These are phyloP conservation scores for Domatiomyces catenatus DNA, from an alignment of 2,329 filamentous ascomycete species.

Conservation along the genomic window DNA sequence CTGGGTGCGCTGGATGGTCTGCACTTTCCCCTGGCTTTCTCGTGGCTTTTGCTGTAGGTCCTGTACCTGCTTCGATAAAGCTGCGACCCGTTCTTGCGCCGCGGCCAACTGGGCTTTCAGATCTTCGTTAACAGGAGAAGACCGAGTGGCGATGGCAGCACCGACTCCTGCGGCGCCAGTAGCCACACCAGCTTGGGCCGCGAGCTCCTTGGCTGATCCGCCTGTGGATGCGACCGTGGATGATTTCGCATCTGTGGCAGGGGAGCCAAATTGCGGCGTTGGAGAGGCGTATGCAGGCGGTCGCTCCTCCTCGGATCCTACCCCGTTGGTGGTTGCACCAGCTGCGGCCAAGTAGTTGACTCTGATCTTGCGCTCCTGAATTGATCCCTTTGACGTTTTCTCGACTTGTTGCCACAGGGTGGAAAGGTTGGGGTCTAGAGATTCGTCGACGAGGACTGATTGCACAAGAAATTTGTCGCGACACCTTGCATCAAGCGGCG, in stretches of 20 bases:
- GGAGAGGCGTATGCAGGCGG: conserved; percentile 41
- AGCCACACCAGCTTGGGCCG: conserved; percentile 17
- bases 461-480: conserved; percentile 97
- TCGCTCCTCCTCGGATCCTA: conserved; percentile 26
- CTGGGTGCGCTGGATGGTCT: conserved; percentile 36
- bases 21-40: conserved; percentile 40
- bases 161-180: conserved; percentile 31
- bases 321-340: conserved; percentile 27
- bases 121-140: conserved; percentile 42
- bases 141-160: conserved; percentile 32
- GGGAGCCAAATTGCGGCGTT: conserved; percentile 31
- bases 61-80: conserved; percentile 46
- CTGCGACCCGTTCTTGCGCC: conserved; percentile 57
- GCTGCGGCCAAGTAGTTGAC: conserved; percentile 65
- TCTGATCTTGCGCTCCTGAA: conserved; percentile 91
- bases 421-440: conserved; percentile 67
- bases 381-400: conserved; percentile 56
- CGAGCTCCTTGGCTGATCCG: conserved; percentile 15
- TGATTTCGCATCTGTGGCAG: conserved; percentile 19
- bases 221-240: conserved; percentile 18
- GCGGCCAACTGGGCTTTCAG: conserved; percentile 58
- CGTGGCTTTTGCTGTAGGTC: conserved; percentile 61
- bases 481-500: conserved; percentile 71
- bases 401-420: conserved; percentile 69
- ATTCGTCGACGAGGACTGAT: conserved; percentile 64